Conservation (phyloP, 768 basidiomycete genomes). For the Gloeopeniophorella convolvens region DNA sequence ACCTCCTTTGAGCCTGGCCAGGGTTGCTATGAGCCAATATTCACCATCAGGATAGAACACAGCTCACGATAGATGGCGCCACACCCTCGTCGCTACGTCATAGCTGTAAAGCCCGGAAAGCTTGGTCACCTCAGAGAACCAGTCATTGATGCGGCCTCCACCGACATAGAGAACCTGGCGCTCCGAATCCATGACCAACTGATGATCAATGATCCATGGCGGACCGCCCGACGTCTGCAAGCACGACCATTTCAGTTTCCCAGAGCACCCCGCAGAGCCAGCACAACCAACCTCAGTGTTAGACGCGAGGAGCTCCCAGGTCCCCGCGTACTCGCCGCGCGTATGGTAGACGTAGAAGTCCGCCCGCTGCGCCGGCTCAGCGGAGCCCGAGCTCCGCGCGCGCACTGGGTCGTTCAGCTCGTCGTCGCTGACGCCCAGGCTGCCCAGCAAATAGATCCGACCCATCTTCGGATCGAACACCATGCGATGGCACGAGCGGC, state of each 20-base stretch:
- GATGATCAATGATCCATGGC: constrained; percentile 71
- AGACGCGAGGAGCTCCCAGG: constrained; percentile 64
- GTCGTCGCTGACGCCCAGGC: constrained; percentile 50
- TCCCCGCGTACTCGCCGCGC: constrained; percentile 49
- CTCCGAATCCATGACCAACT: constrained; percentile 71
- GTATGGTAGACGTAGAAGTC: constrained; percentile 78
- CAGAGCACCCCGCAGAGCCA: no score
- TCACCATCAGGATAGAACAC: neutral
- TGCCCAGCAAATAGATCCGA: constrained; percentile 66
- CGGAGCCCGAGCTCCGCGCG: neutral
- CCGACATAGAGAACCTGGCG: constrained; percentile 68
- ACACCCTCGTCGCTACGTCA: constrained; percentile 54
- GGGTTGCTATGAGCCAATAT: neutral
- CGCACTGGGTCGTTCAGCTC: neutral
- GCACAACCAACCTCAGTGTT: constrained; percentile 50
- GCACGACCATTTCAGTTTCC: no score
- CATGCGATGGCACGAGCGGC: constrained; percentile 79
- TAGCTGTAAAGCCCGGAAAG: constrained; percentile 74
- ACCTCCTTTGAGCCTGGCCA: constrained; percentile 21
- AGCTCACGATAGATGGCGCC: constrained; percentile 63
- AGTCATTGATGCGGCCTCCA: constrained; percentile 68
- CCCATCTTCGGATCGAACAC: constrained; percentile 68
- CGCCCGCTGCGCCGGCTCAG: constrained; percentile 35
- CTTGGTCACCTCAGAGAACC: constrained; percentile 50
- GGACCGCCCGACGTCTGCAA: constrained; percentile 59